These are phyloP conservation scores for Yamagishiella unicocca DNA, from an alignment of 139 green algal genomes.

Conservation along the genomic window DNA sequence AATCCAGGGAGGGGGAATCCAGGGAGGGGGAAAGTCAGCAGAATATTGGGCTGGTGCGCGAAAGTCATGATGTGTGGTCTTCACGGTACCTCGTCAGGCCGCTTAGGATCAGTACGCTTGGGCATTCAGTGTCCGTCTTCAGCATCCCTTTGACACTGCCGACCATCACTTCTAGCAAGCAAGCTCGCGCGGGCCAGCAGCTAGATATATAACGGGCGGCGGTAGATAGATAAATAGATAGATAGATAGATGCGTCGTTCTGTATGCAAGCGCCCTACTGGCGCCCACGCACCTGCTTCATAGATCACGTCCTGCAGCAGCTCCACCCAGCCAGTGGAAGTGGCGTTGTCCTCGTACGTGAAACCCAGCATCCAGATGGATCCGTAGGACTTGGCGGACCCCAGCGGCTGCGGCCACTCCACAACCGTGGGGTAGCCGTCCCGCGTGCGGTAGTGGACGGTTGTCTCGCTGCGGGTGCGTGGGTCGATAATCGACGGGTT, in stretches of 20 bases:
- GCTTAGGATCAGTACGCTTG: too few species aligned
- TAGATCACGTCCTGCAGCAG: neutral
- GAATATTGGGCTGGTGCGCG: too few species aligned
- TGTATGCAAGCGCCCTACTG: too few species aligned
- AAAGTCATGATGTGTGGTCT: too few species aligned
- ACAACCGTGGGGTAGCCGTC: slow-evolving; percentile 31
- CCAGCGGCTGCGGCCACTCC: neutral
- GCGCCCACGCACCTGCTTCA: neutral
- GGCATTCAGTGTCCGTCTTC: too few species aligned
- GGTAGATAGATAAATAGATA: neutral
- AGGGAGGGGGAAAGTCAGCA: too few species aligned
- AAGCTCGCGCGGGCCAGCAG: too few species aligned
- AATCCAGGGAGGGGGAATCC: too few species aligned
- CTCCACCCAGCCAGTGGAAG: neutral
- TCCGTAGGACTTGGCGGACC: neutral
- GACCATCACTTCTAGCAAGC: too few species aligned
- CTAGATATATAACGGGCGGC: neutral
- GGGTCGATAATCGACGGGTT: too few species aligned
- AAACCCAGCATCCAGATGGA: slow-evolving; percentile 12
- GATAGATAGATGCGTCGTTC: neutral
- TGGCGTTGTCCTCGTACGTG: neutral
- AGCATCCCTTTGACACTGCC: too few species aligned
- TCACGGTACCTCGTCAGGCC: too few species aligned
- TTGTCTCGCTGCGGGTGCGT: neutral
- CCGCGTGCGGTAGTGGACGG: neutral